A percentile compares a stretch with the other conserved stretches of the same genome.
Conservation (phyloP, 163 green algal genomes). For the Scenedesmus sp. region DNA sequence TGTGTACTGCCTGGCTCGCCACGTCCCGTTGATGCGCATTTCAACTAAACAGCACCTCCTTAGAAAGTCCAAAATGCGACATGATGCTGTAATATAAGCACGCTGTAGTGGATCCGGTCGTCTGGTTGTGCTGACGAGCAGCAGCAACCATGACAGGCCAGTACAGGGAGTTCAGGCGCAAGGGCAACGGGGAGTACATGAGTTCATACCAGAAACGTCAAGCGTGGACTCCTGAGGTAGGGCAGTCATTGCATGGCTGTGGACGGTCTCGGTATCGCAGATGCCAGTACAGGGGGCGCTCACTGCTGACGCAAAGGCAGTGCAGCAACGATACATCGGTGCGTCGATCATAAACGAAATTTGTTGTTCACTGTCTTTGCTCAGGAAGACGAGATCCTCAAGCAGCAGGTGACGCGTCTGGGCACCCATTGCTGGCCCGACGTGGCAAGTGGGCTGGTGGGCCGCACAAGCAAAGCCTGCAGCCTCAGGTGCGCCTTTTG, state of each 20-base stretch:
- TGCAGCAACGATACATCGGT: neutral
- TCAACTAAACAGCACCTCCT: neutral
- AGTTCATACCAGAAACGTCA: conserved; percentile 50
- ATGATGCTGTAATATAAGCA: neutral
- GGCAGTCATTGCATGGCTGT: neutral
- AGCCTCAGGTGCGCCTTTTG: conserved; percentile 26
- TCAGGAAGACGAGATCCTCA: conserved; percentile 48
- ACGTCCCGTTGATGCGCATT: neutral
- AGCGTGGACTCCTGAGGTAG: conserved; percentile 50
- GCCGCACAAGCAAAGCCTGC: conserved; percentile 54
- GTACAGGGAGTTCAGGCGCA: conserved; percentile 8
- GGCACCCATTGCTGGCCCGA: conserved; percentile 55
- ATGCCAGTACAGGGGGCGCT: neutral
- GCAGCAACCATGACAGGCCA: neutral
- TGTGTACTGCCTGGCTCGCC: neutral
- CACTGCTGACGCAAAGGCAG: neutral
- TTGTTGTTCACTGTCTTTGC: neutral
- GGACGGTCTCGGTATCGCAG: conserved; percentile 4
- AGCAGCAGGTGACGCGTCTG: conserved; percentile 43
- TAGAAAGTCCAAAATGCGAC: neutral
- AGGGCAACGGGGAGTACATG: conserved; percentile 31
- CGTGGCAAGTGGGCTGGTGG: conserved; percentile 29
- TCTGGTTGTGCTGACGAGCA: neutral
- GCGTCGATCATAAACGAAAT: too few relatives aligned
- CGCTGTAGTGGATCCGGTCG: neutral